A percentile compares a stretch with the other conserved stretches of the same genome.
These are phyloP conservation scores for Artemisia tridentata DNA, from an alignment of 129 eudicot genomes.

Conservation along the genomic window DNA sequence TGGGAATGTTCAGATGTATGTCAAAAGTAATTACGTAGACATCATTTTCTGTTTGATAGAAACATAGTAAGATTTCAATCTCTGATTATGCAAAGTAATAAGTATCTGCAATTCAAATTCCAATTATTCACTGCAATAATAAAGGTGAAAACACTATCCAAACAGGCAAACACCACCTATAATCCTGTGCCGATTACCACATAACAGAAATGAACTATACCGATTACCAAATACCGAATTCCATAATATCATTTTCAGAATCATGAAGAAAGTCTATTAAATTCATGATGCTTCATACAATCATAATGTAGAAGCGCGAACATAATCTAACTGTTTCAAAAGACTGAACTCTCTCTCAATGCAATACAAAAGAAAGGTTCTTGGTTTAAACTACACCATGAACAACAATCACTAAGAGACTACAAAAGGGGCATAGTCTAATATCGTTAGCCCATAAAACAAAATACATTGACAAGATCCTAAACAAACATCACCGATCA, in stretches of 20 bases:
- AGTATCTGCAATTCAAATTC: not conserved
- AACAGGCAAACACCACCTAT: not conserved
- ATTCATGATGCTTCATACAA: slow-evolving; percentile 24
- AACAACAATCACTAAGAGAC: slow-evolving; percentile 28
- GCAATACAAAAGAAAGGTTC: slow-evolving; percentile 27
- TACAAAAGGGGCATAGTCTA: slow-evolving; percentile 17
- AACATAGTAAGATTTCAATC: not conserved
- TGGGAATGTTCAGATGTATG: not conserved
- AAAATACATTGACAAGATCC: slow-evolving; percentile 15
- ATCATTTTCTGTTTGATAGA: not conserved
- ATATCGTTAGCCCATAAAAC: slow-evolving; percentile 11
- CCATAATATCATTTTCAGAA: not conserved
- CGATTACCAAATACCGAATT: not conserved
- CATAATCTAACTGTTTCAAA: slow-evolving; percentile 2
- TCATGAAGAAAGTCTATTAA: not conserved
- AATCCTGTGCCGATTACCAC: not conserved
- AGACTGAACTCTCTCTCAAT: slow-evolving; percentile 32
- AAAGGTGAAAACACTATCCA: not conserved
- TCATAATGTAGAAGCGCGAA: slow-evolving; percentile 3
- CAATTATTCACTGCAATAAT: not conserved
- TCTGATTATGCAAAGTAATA: too few relatives aligned
- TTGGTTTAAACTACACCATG: slow-evolving; percentile 16
- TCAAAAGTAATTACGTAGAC: not conserved
- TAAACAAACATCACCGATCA: slow-evolving; percentile 23
- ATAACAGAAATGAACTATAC: too few relatives aligned